Conservation (phyloP, 2,329 filamentous ascomycete genomes). For the Botrytis paeoniae region DNA sequence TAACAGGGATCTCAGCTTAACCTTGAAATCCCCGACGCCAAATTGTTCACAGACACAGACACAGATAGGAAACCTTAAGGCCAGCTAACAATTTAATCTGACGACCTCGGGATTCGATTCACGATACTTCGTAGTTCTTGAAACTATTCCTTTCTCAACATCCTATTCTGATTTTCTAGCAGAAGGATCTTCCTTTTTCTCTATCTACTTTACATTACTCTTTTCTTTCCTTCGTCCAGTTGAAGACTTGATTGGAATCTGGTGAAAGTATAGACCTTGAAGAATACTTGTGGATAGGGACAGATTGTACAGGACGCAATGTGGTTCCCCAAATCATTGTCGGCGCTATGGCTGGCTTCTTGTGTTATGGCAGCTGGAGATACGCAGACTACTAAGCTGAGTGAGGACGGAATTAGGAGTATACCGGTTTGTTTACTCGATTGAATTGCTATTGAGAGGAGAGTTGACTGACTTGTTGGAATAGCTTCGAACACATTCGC, state of each 20-base stretch:
- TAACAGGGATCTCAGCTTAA: slow-evolving; percentile 8
- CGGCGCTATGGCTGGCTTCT: slow-evolving; percentile 38
- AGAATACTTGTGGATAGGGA: slow-evolving; percentile 11
- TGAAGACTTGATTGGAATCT: not conserved
- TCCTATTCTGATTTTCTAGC: not conserved
- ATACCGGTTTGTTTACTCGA: slow-evolving; percentile 54
- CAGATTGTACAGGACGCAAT: slow-evolving; percentile 27
- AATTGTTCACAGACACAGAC: slow-evolving; percentile 1
- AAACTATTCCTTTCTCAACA: not conserved
- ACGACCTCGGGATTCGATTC: not conserved
- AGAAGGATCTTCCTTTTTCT: not conserved
- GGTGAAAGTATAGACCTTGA: not conserved
- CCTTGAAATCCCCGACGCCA: not conserved
- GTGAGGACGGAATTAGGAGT: slow-evolving; percentile 52
- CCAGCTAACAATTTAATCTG: slow-evolving; percentile 7
- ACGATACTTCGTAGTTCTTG: not conserved
- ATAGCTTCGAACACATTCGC: slow-evolving; percentile 82
- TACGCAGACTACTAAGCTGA: slow-evolving; percentile 36
- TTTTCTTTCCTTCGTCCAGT: not conserved
- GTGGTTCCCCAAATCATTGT: slow-evolving; percentile 34
- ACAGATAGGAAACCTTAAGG: slow-evolving; percentile 1
- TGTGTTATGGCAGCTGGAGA: slow-evolving; percentile 39
- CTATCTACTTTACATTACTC: not conserved
- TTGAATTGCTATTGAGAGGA: not conserved
- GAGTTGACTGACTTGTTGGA: slow-evolving; percentile 22